Base-by-base conservation (phyloP, 371 early-diverging fungal genomes). In the Saksenaea oblongispora region DNA sequence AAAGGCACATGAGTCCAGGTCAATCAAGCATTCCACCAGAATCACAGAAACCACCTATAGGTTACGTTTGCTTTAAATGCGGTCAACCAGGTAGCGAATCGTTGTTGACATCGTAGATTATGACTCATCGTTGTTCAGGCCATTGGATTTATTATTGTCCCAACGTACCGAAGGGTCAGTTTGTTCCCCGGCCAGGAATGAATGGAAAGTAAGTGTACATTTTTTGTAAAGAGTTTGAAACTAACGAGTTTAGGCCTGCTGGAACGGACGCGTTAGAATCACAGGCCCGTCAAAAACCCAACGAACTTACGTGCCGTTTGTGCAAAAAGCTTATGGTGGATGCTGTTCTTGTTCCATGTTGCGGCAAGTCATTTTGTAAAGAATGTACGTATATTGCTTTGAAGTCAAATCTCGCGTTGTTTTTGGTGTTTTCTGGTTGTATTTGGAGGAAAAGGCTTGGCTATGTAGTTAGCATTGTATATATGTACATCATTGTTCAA, bases 331-430 rank as follows among this genome's bases (percentile, higher is more conserved):
- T 97, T 57, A 76, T 94, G 69, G 84, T 84, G 59, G 92, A 93
- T 51, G 95, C 97, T 0, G 92, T 92, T 8, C 70, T 78, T 13
- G 82, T 87, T 8, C 88, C 95, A 22, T 98, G 98, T 74, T 98
- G 98, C 72, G 83, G 87, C 59, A 87, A 89, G 26, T 84, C 82
- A 9, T 96, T 87, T 76, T 98, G 98, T 78, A 94, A 95, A 72
- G 91, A 94, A 71, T 87, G 88, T 85, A 87, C 72, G 85, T 81
- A 75, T 73, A 47, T 47, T 22, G 11, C 22, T 47, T 8, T 47
- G 51, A 47, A 3, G 51, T 47, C 22, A 22, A 17, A 47, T 47
- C n/a, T 47, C 22, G 51, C 51, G 51, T 47, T 47, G 22, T 47
- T 47, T 47, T 47, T 47, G 51, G 51, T 47, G 24, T 22, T 47